Base-by-base conservation (phyloP, 108 stramenopile genomes). In the Pseudonitzschia delicatissima region DNA sequence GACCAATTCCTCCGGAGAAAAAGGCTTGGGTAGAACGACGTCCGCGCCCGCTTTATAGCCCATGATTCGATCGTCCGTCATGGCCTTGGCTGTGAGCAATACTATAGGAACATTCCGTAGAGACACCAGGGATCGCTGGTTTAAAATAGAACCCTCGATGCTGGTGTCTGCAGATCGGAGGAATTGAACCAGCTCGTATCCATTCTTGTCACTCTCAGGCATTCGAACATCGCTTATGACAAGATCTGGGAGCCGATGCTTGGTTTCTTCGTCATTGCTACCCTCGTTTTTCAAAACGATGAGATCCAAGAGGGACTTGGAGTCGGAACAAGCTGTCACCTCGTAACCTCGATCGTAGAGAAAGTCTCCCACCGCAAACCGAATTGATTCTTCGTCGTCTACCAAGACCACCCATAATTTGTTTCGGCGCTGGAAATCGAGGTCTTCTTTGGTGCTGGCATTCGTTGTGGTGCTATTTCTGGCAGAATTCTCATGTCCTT, bases 221-320 rank as follows among this genome's bases (percentile, higher is more conserved):
- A 95, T 95, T 0, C 87, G 87, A 60, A 95, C 81, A 74, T 95
- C 94, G 37, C 87, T 89, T 35, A 95, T 76, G 45, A 95, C 87
- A 26, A 78, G 77, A 77, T 80, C 77, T 39, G 85, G 83, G 44
- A 85, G 7, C 21, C 57, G 34, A 20, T 42, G 45, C 15, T 48
- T 25, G 0, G 32, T 44, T 23, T 52, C 62, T 3, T 31, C 53
- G 8, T 34, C 29, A 0, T 34, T 3, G 48, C 0, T 67, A 33
- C 12, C 52, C 36, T 51, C 21, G 28, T 69, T 44, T 8, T n/a
- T n/a, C 2, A 33, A 12, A 3, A 27, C 32, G 40, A 25, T 47
- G 31, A 82, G 58, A 55, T 87, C 71, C 26, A 94, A 47, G 58
- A 86, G 72, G 33, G 77, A 62, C 45, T 68, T 65, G 0, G 87